These are phyloP conservation scores for Phytopythium kandeliae DNA, from an alignment of 352 stramenopile species.

Conservation along the genomic window DNA sequence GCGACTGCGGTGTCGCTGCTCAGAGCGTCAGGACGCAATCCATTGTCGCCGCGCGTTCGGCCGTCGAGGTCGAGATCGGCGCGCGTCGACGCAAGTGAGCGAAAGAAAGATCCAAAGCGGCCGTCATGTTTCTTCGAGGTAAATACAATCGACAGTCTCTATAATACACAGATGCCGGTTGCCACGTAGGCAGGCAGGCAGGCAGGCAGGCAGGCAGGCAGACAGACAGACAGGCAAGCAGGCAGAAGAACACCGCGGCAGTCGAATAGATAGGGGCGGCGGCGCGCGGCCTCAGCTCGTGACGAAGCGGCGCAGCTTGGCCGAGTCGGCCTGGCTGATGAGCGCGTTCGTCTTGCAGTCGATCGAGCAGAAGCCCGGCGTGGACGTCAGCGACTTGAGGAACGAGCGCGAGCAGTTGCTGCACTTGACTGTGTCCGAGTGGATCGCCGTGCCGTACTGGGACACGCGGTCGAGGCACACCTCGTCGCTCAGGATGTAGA, in stretches of 20 bases:
- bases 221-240: too few relatives aligned
- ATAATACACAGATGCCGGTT: constrained; percentile 4
- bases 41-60: too few relatives aligned
- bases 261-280: constrained; percentile 24
- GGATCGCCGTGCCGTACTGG: constrained; percentile 58
- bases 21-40: too few relatives aligned
- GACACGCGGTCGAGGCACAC: constrained; percentile 49
- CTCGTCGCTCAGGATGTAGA: constrained; percentile 70
- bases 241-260: neutral
- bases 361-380: constrained; percentile 78
- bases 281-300: constrained; percentile 3
- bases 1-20: too few relatives aligned
- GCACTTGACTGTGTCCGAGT: constrained; percentile 79
- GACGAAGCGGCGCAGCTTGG: constrained; percentile 49
- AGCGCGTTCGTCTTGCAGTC: constrained; percentile 85
- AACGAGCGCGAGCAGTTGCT: constrained; percentile 74
- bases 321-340: constrained; percentile 68
- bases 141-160: constrained; percentile 4
- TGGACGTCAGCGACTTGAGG: constrained; percentile 52
- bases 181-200: too few relatives aligned
- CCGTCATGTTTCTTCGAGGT: constrained; percentile 1
- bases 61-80: too few relatives aligned
- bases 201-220: too few relatives aligned
- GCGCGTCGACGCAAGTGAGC: neutral
- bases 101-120: neutral